phyloP scores from a whole-genome alignment of 2,329 filamentous ascomycete species.

The Sphaerulina vaccinii region DNA sequence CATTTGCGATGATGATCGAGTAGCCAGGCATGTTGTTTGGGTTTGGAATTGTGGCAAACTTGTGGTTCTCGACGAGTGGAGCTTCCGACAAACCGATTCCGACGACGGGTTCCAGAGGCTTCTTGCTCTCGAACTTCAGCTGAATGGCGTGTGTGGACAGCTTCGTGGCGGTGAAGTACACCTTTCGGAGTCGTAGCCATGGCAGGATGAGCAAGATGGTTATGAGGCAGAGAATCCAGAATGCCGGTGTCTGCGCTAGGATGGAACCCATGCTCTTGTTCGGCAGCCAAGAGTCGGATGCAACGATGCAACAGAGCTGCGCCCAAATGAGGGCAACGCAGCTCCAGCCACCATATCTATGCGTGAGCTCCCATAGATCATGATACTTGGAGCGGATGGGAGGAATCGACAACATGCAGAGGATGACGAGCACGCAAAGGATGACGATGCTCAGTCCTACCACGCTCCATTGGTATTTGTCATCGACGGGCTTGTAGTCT shows the following conservation, averaged over 20 bases:
- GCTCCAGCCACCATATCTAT: conserved; percentile 73
- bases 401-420: conserved; percentile 65
- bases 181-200: conserved; percentile 70
- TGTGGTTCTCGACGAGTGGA: conserved; percentile 65
- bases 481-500: conserved; percentile 22
- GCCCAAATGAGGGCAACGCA: conserved; percentile 65
- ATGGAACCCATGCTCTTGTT: conserved; percentile 37
- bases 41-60: conserved; percentile 71
- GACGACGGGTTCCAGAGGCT: conserved; percentile 51
- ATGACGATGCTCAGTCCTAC: conserved; percentile 59
- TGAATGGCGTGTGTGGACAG: conserved; percentile 72
- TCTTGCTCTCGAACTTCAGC: conserved; percentile 66
- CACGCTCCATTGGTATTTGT: conserved; percentile 10
- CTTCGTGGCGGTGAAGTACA: conserved; percentile 62
- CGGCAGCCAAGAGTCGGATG: conserved; percentile 23
- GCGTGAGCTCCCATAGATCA: conserved; percentile 67
- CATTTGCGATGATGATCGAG: conserved; percentile 68
- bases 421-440: conserved; percentile 54
- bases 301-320: conserved; percentile 53
- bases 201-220: conserved; percentile 67
- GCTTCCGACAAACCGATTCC: conserved; percentile 28
- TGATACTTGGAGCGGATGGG: conserved; percentile 61
- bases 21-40: conserved; percentile 55
- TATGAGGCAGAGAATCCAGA: conserved; percentile 68
- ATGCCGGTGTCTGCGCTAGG: conserved; percentile 50